Conservation (phyloP, 768 basidiomycete genomes). For the Trametes cubensis region DNA sequence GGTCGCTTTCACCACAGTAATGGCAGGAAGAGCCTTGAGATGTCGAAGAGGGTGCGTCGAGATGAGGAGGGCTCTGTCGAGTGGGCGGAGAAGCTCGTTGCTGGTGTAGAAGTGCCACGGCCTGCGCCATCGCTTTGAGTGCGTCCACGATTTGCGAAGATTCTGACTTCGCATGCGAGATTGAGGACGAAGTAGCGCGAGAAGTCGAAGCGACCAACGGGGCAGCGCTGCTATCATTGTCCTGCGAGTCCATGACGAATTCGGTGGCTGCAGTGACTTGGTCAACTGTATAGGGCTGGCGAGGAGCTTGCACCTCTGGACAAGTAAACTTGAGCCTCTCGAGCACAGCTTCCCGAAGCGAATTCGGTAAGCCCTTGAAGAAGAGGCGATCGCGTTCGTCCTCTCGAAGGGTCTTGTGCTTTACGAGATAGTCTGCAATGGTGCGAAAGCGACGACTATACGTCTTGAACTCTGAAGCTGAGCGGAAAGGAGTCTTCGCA, state of each 20-base stretch:
- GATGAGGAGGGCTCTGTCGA: background rate
- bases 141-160: background rate
- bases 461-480: constrained; percentile 1
- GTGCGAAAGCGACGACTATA: constrained; percentile 29
- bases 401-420: constrained; percentile 19
- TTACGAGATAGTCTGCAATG: constrained; percentile 27
- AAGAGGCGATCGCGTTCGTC: constrained; percentile 31
- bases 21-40: too few relatives aligned
- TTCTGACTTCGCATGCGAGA: constrained; percentile 4
- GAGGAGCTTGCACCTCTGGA: constrained; percentile 28
- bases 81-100: background rate
- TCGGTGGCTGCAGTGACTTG: constrained; percentile 28
- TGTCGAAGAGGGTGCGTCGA: too few relatives aligned
- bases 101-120: background rate
- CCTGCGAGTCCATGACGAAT: constrained; percentile 22
- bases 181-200: too few relatives aligned
- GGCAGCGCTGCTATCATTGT: background rate
- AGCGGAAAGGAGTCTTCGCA: constrained; percentile 1
- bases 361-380: constrained; percentile 14
- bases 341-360: background rate
- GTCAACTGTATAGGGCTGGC: constrained; percentile 30
- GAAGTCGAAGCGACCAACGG: too few relatives aligned
- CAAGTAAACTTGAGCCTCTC: constrained; percentile 28
- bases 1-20: constrained; percentile 30
- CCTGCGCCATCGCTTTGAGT: background rate